Conservation (phyloP, 2,329 filamentous ascomycete species). For the Talaromyces sp. region DNA sequence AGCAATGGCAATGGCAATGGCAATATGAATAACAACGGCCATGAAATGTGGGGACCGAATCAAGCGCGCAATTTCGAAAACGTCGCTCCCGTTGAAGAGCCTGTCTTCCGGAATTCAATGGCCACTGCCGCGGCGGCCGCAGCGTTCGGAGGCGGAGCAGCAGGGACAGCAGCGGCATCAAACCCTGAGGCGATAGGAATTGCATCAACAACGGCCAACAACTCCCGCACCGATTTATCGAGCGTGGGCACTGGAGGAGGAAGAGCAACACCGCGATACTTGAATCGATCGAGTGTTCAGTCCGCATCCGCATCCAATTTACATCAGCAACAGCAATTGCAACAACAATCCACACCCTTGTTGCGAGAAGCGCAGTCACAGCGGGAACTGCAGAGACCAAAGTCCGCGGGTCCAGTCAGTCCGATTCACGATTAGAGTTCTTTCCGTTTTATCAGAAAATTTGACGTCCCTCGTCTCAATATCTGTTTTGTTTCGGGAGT, state of each 20-base stretch:
- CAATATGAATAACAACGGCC: neutral
- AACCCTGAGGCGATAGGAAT: neutral
- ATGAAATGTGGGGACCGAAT: constrained; percentile 22
- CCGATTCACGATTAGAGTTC: constrained; percentile 9
- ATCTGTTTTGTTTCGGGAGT: neutral
- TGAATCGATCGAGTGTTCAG: constrained; percentile 6
- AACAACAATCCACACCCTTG: neutral
- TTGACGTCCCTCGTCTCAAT: neutral
- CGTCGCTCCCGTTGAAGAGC: constrained; percentile 18
- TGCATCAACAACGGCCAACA: neutral
- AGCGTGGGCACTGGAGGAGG: constrained; percentile 8
- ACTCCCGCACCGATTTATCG: constrained; percentile 18
- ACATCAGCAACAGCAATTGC: constrained; percentile 4
- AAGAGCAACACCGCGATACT: constrained; percentile 6
- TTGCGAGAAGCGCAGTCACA: neutral
- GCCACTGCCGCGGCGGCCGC: constrained; percentile 2
- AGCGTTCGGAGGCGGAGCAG: neutral
- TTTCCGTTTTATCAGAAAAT: neutral
- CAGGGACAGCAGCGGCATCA: neutral
- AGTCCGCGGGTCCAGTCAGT: constrained; percentile 13
- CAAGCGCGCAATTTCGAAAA: constrained; percentile 20
- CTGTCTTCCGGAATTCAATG: constrained; percentile 11
- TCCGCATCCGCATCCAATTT: constrained; percentile 11
- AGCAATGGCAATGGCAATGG: constrained; percentile 2
- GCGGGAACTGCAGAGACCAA: neutral